These are phyloP conservation scores for Hirsutella minnesotensis DNA, from an alignment of 2,329 filamentous ascomycete species.

Conservation along the genomic window DNA sequence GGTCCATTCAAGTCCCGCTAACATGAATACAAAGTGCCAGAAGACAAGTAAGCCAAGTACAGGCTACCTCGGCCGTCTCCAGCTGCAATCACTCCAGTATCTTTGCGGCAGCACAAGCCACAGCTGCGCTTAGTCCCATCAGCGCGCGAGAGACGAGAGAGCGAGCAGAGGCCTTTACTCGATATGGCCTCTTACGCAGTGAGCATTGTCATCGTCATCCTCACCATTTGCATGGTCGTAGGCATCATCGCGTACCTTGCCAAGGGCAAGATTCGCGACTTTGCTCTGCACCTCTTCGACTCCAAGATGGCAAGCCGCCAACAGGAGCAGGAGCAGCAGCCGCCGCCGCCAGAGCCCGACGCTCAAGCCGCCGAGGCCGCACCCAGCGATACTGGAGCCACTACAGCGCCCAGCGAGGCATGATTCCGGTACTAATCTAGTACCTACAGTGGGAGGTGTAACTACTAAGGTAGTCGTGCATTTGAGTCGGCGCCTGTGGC, in stretches of 20 bases:
- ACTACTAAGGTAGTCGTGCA: too few relatives aligned
- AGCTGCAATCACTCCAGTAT: too few relatives aligned
- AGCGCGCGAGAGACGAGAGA: not conserved
- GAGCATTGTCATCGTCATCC: slow-evolving; percentile 19
- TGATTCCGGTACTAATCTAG: too few relatives aligned
- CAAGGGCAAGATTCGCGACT: slow-evolving; percentile 16
- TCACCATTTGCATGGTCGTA: slow-evolving; percentile 18
- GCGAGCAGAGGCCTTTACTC: not conserved
- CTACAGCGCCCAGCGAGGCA: not conserved
- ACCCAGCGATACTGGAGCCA: not conserved
- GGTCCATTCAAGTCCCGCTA: too few relatives aligned
- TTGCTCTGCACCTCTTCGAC: slow-evolving; percentile 14
- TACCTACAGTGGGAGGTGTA: too few relatives aligned
- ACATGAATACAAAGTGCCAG: too few relatives aligned
- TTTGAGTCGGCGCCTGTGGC: too few relatives aligned
- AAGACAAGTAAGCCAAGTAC: too few relatives aligned
- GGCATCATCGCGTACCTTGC: slow-evolving; percentile 17
- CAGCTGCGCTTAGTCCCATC: too few relatives aligned
- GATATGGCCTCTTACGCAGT: slow-evolving; percentile 7
- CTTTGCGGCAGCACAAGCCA: too few relatives aligned
- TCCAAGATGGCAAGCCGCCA: slow-evolving; percentile 5
- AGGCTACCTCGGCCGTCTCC: too few relatives aligned
- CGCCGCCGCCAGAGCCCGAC: not conserved
- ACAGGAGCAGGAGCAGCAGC: not conserved
- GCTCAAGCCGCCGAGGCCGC: not conserved